Evolutionary conservation across 306 rosid species (phyloP).

Genomic region (Mimosa bimucronata): DNA sequence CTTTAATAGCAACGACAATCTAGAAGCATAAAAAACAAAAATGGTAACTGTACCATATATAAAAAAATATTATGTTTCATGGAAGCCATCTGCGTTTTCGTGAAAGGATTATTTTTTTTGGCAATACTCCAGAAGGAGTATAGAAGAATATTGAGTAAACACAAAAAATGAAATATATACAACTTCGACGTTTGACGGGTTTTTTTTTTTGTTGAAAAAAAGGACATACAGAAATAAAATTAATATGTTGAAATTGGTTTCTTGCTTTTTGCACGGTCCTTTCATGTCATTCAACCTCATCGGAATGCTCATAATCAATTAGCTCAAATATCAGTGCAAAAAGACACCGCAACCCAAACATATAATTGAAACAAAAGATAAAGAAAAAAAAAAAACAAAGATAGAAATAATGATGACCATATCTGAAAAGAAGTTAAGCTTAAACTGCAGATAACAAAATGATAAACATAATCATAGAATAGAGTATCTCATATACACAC

Average conservation of each 20-base stretch:
- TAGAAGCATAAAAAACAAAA: too few species aligned
- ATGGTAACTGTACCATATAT: too few species aligned
- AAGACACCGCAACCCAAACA: background rate
- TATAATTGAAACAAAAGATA: background rate
- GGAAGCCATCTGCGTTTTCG: too few species aligned
- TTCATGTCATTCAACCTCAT: background rate
- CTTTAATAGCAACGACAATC: too few species aligned
- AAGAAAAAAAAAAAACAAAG: background rate
- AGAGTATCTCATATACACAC: constrained; percentile 52
- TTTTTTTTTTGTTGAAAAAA: too few species aligned
- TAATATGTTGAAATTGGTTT: background rate
- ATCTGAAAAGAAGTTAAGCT: constrained; percentile 33
- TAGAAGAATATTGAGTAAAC: too few species aligned
- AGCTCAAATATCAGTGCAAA: background rate
- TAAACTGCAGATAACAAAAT: constrained; percentile 32
- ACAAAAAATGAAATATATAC: too few species aligned
- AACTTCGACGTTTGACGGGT: background rate
- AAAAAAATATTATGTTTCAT: too few species aligned
- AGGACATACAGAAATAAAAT: too few species aligned
- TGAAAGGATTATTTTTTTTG: too few species aligned
- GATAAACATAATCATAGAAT: constrained; percentile 31
- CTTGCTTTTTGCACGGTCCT: background rate
- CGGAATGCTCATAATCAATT: constrained; percentile 11
- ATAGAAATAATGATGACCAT: constrained; percentile 34
- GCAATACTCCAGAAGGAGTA: too few species aligned